Base-by-base conservation (phyloP, 2,329 filamentous ascomycete genomes). In the Pseudogymnoascus sp. region DNA sequence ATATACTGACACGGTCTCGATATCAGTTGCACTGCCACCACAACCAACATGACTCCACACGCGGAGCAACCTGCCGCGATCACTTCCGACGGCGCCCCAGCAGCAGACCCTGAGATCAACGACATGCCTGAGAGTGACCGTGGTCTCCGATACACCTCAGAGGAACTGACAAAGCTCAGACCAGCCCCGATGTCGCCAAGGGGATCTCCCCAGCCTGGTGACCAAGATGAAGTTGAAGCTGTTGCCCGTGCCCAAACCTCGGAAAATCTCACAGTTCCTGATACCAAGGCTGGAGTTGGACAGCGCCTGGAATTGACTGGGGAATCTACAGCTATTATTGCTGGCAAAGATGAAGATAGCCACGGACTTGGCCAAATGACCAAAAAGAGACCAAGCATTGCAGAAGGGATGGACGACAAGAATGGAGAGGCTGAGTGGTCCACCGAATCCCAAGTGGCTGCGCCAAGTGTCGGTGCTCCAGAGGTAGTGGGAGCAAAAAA, bases 101-200 rank as follows among this genome's bases (percentile, higher is more conserved):
- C n/a, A 56, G 34, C 50, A 34, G 10, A 3, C 28, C 16, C 50
- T 14, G 28, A 34, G 25, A 34, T 16, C 50, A 56, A 14, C n/a
- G 10, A 2, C n/a, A 21, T 56, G 28, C 4, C 50, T 7, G 28
- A 66, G 16, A 62, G 59, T 28, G 50, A 10, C 8, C 62, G 28
- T 21, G 56, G 59, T 23, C 46, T 59, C 7, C 63, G 62, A 28
- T 70, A 71, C 50, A 65, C 66, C 7, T 18, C 63, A n/a, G 65
- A 68, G 46, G 61, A 68, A 6, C 60, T 71, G 11, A 61, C 70
- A 16, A 63, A 50, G 14, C 40, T 69, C 12, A 60, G 60, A 37
- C 62, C 40, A 8, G 16, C 28, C 16, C 10, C 1, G 10, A 34
- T 36, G 28, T 56, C 28, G 2, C 50, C 28, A 18, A 56, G 5